phyloP scores from a whole-genome alignment of 2,329 filamentous ascomycete species.

The Nemania serpens region DNA sequence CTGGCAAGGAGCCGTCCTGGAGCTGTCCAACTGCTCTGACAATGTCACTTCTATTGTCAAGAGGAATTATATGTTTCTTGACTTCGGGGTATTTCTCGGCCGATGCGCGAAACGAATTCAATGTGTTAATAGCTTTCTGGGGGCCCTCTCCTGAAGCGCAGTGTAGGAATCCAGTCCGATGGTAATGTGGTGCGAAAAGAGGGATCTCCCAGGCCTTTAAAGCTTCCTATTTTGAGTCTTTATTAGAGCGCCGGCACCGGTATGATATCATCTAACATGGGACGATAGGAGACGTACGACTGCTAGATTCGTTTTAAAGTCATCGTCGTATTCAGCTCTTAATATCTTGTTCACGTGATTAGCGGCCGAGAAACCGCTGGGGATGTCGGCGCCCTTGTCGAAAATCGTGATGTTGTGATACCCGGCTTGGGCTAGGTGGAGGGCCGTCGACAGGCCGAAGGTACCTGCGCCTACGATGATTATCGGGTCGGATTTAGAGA shows the following conservation, averaged over 20 bases:
- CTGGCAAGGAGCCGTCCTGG: constrained; percentile 45
- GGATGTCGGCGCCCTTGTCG: constrained; percentile 41
- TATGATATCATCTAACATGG: background rate
- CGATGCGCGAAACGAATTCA: constrained; percentile 49
- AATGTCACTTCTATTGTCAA: constrained; percentile 47
- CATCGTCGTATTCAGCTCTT: constrained; percentile 61
- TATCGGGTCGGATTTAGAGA: constrained; percentile 30
- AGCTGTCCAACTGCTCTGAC: constrained; percentile 53
- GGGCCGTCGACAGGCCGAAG: constrained; percentile 45
- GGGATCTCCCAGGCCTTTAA: constrained; percentile 57
- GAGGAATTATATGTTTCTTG: constrained; percentile 45
- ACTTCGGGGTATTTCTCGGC: constrained; percentile 48
- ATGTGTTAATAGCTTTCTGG: constrained; percentile 51
- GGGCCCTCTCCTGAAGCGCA: constrained; percentile 54
- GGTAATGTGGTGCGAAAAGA: constrained; percentile 58
- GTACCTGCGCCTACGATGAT: constrained; percentile 46
- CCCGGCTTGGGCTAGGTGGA: constrained; percentile 46
- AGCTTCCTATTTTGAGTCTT: constrained; percentile 44
- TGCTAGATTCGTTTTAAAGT: constrained; percentile 59
- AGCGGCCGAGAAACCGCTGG: constrained; percentile 55
- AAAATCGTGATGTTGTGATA: constrained; percentile 49
- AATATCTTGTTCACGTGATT: constrained; percentile 68
- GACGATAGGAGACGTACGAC: constrained; percentile 35
- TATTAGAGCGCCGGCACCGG: background rate
- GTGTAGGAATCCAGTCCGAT: constrained; percentile 53